Conservation (phyloP, 2,329 filamentous ascomycete species). For the Aspergillus tamarii region DNA sequence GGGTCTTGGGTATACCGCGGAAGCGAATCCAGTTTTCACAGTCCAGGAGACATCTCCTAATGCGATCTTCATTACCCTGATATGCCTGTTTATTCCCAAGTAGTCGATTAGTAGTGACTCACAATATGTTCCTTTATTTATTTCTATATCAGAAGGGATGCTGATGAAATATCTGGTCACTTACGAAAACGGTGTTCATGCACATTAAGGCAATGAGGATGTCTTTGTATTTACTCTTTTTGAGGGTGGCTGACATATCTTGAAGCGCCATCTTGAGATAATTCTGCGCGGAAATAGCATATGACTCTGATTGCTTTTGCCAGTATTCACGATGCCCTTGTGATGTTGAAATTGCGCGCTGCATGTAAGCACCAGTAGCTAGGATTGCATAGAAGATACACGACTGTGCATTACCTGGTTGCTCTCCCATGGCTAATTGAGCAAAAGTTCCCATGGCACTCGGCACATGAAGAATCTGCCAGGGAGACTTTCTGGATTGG, state of each 20-base stretch:
- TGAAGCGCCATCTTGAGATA: slow-evolving; percentile 39
- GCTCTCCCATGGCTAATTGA: slow-evolving; percentile 46
- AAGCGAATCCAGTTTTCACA: slow-evolving; percentile 50
- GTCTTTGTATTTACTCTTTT: slow-evolving; percentile 48
- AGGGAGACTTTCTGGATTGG: slow-evolving; percentile 47
- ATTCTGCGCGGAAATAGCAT: slow-evolving; percentile 35
- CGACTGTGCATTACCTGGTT: slow-evolving; percentile 41
- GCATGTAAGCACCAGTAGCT: slow-evolving; percentile 49
- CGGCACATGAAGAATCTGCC: slow-evolving; percentile 49
- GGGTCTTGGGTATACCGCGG: slow-evolving; percentile 38
- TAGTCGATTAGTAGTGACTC: neutral
- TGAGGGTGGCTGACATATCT: slow-evolving; percentile 39
- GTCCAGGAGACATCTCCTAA: slow-evolving; percentile 46
- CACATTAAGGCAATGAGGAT: slow-evolving; percentile 51
- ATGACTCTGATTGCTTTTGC: slow-evolving; percentile 36
- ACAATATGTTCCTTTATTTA: neutral
- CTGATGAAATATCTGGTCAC: neutral
- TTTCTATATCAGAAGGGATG: neutral
- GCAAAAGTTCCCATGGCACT: slow-evolving; percentile 48
- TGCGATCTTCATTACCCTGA: slow-evolving; percentile 37
- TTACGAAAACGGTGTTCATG: slow-evolving; percentile 41
- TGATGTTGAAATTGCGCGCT: slow-evolving; percentile 34
- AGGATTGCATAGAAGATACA: slow-evolving; percentile 46
- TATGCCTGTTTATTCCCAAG: slow-evolving; percentile 22
- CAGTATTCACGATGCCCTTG: slow-evolving; percentile 26